phyloP scores from a whole-genome alignment of 1,139 yeast genomes.

The Kazachstania sp. region DNA sequence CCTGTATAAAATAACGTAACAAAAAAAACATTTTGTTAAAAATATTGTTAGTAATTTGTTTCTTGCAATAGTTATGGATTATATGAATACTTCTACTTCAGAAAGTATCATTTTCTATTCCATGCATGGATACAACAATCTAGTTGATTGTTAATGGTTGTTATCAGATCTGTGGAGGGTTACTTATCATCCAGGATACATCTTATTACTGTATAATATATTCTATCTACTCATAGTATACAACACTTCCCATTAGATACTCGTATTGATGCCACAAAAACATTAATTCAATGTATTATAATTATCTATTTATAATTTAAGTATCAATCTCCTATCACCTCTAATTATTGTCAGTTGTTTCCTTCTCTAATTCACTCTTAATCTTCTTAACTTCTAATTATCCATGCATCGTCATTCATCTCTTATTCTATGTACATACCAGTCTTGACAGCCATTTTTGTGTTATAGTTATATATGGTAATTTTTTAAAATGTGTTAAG shows the following conservation, averaged over 20 bases:
- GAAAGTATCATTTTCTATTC: too few species aligned
- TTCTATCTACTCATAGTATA: too few species aligned
- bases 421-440: slow-evolving; percentile 16
- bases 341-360: neutral
- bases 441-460: slow-evolving; percentile 29
- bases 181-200: too few species aligned
- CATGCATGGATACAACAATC: too few species aligned
- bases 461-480: slow-evolving; percentile 1
- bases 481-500: slow-evolving; percentile 5
- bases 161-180: too few species aligned
- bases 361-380: neutral
- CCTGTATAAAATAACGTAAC: slow-evolving; percentile 39
- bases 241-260: too few species aligned
- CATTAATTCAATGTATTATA: neutral
- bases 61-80: neutral
- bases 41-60: slow-evolving; percentile 5
- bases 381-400: neutral
- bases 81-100: too few species aligned
- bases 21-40: neutral
- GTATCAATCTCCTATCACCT: neutral
- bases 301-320: neutral
- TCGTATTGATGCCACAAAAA: neutral
- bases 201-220: too few species aligned
- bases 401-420: neutral
- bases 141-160: too few species aligned